These are phyloP conservation scores for Teunomyces stri DNA, from an alignment of 805 yeast species.

Conservation along the genomic window DNA sequence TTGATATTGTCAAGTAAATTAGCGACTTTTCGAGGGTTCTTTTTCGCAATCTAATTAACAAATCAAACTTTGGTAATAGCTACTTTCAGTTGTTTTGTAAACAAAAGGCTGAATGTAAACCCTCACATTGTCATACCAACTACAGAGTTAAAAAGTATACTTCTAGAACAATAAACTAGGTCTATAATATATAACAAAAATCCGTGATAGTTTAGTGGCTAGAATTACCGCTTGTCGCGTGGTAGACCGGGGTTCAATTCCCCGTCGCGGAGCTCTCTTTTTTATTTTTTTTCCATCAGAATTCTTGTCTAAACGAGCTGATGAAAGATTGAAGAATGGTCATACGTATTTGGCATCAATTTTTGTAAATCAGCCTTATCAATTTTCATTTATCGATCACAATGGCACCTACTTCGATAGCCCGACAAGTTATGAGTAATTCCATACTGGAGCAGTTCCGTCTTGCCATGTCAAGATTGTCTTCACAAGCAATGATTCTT, in stretches of 20 bases:
- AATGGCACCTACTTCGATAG: not conserved
- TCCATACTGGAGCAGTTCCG: constrained; percentile 17
- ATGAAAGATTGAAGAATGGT: not conserved
- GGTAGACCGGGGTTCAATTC: constrained; percentile 23
- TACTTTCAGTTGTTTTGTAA: no score
- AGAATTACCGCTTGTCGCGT: constrained; percentile 22
- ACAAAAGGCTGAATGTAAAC: no score
- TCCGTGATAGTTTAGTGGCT: constrained; percentile 7
- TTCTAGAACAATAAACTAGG: not conserved
- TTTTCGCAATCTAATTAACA: no score
- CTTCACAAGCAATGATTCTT: constrained; percentile 44
- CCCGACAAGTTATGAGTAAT: not conserved
- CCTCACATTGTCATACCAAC: no score
- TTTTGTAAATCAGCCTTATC: not conserved
- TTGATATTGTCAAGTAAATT: no score
- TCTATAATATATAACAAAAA: not conserved
- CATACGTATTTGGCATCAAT: not conserved
- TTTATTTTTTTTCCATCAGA: constrained; percentile 1
- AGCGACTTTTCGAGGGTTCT: no score
- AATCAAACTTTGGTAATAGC: no score
- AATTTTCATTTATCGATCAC: not conserved
- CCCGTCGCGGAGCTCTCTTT: constrained; percentile 19
- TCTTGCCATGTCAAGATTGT: constrained; percentile 34
- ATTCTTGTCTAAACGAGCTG: not conserved
- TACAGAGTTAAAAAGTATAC: not conserved